Base-by-base conservation (phyloP, 176 grass and related monocot species). In the Juncus inflexus region DNA sequence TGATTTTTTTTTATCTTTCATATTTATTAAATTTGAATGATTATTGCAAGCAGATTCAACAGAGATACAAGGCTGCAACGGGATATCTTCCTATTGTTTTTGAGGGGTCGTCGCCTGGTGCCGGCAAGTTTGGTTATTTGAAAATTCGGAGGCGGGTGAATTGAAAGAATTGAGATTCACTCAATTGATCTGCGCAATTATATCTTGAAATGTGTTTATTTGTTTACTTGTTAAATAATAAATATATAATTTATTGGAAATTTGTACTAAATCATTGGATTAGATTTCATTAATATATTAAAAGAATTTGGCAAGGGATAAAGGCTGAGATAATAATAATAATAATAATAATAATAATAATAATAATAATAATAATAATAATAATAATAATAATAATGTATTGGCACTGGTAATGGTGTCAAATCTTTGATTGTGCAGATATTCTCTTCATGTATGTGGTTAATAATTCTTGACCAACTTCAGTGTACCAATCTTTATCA, bases 31-130 rank as follows among this genome's bases (percentile, higher is more conserved):
- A 0, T 12, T 66, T 14, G 36, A 3, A 9, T 79, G 63, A 37
- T 13, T 55, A 51, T 35, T 12, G 38, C 42, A 42, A 4, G 77
- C 94, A 99, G 88, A 89, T 92, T 59, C 94, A 99, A 78, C 82
- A 58, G 66, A 99, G 80, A 61, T 99, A 99, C 68, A 91, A 90
- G 67, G 83, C 83, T 40, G 94, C 85, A 9, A 99, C 94, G 0
- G 88, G 94, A 5, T 99, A 99, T 61, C 72, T 84, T 9, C 94
- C 85, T 0, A 76, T 92, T 55, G 49, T 99, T 10, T 99, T 99
- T 2, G 85, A 91, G 47, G 94, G 94, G 6, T 99, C 94, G 3
- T 99, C 94, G 15, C 88, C 88, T 1, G 88, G 94, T 39, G 88
- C 88, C 2, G 80, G 80, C 38, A 92, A 89, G 61, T 99, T 99